phyloP scores from a whole-genome alignment of 2,329 filamentous ascomycete species.

The Pseudogymnoascus sp. region DNA sequence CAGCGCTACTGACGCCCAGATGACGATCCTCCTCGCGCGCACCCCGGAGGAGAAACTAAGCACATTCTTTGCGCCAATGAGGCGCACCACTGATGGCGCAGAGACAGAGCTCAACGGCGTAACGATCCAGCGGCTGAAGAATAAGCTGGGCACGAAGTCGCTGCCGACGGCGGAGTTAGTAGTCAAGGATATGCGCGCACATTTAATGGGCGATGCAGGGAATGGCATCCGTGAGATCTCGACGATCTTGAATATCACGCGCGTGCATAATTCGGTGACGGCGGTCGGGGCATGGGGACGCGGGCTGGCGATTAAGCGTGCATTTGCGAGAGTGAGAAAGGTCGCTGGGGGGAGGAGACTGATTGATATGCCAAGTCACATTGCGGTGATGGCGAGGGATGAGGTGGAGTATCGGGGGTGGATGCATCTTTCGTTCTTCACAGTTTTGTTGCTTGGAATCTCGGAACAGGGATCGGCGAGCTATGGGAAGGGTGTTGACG shows the following conservation, averaged over 20 bases:
- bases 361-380: slow-evolving; percentile 48
- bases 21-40: slow-evolving; percentile 58
- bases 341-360: slow-evolving; percentile 41
- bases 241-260: slow-evolving; percentile 61
- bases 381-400: slow-evolving; percentile 51
- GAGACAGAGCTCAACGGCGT: slow-evolving; percentile 56
- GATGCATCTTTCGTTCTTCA: slow-evolving; percentile 50
- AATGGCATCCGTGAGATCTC: slow-evolving; percentile 62
- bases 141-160: slow-evolving; percentile 63
- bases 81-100: slow-evolving; percentile 26
- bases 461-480: slow-evolving; percentile 38
- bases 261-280: slow-evolving; percentile 50
- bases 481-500: slow-evolving; percentile 23
- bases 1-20: slow-evolving; percentile 57
- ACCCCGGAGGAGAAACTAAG: slow-evolving; percentile 48
- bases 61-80: slow-evolving; percentile 60
- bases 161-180: slow-evolving; percentile 69
- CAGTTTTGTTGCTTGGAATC: slow-evolving; percentile 47
- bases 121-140: slow-evolving; percentile 62
- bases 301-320: slow-evolving; percentile 50
- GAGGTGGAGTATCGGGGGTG: slow-evolving; percentile 50
- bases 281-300: slow-evolving; percentile 49
- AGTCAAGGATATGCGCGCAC: slow-evolving; percentile 54
- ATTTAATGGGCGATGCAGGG: slow-evolving; percentile 61
- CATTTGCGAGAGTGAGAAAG: slow-evolving; percentile 51